Evolutionary conservation across 2,329 filamentous ascomycete genomes (phyloP).

Genomic region (Hymenoscyphus fraxineus): DNA sequence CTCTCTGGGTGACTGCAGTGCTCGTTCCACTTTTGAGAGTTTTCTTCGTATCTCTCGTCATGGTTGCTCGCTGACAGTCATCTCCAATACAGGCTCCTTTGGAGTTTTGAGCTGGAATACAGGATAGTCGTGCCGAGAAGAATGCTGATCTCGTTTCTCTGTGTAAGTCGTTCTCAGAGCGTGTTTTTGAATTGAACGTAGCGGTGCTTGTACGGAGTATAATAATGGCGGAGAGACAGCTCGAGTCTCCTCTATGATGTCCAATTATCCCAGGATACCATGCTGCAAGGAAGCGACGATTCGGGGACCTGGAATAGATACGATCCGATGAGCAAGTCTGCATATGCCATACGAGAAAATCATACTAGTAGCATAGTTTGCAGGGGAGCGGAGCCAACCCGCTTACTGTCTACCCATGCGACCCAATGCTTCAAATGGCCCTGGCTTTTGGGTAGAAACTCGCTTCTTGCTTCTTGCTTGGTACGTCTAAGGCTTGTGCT

Average conservation of each 20-base stretch:
- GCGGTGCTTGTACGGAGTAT: too few relatives aligned
- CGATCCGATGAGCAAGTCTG: neutral
- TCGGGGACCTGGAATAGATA: neutral
- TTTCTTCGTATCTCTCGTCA: neutral
- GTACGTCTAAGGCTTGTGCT: neutral
- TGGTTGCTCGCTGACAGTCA: neutral
- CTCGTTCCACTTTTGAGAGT: neutral
- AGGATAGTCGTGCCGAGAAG: neutral
- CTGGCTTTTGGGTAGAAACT: neutral
- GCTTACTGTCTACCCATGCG: neutral
- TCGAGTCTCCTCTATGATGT: neutral
- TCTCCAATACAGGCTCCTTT: neutral
- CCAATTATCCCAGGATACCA: neutral
- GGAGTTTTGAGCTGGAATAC: neutral
- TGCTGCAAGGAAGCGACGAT: slow-evolving; percentile 1
- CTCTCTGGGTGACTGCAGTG: neutral
- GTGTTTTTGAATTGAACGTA: too few relatives aligned
- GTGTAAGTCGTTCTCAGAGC: neutral
- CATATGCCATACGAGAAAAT: neutral
- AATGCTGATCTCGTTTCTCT: neutral
- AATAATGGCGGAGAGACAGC: neutral
- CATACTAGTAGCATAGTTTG: neutral
- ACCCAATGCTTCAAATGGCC: neutral
- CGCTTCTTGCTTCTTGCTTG: neutral
- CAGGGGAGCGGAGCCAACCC: neutral